Conservation (phyloP, 805 yeast species). For the Saturnispora galanensis region DNA sequence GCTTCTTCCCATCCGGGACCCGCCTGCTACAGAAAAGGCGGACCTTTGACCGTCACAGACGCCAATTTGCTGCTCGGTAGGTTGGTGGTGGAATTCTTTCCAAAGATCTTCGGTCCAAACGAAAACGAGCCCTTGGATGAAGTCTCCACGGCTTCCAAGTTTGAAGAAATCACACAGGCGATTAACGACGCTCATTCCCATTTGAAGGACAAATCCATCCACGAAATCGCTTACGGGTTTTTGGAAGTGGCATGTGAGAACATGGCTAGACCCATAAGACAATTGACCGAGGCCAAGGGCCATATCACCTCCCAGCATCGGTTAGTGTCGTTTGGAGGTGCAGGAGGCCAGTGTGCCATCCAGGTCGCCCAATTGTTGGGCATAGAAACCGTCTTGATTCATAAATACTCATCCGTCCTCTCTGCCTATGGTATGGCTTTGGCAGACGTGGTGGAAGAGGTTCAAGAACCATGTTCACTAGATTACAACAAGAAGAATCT, state of each 20-base stretch:
- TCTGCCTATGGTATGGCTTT: conserved; percentile 85
- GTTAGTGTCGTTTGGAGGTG: conserved; percentile 83
- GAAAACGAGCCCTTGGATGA: conserved; percentile 62
- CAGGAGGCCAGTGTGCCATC: conserved; percentile 87
- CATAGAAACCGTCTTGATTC: conserved; percentile 58
- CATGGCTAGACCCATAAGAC: conserved; percentile 86
- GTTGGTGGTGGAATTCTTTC: conserved; percentile 64
- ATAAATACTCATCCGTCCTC: conserved; percentile 71
- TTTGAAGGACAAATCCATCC: conserved; percentile 35
- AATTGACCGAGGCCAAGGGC: conserved; percentile 79
- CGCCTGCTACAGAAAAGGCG: conserved; percentile 76
- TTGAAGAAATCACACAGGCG: conserved; percentile 40
- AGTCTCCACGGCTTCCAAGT: conserved; percentile 40
- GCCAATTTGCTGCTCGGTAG: conserved; percentile 71
- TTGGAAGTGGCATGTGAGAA: conserved; percentile 76
- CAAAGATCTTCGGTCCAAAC: conserved; percentile 73
- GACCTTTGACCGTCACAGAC: conserved; percentile 78
- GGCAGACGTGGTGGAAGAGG: conserved; percentile 76
- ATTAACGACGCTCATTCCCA: conserved; percentile 47
- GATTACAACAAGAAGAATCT: conserved; percentile 28
- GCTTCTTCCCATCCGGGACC: conserved; percentile 90
- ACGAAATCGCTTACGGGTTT: conserved; percentile 74
- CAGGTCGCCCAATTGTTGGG: conserved; percentile 67
- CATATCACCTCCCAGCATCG: conserved; percentile 54
- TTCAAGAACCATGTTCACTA: conserved; percentile 61